These are phyloP conservation scores for Ogataea nakhonphanomensis DNA, from an alignment of 805 yeast genomes.

Conservation along the genomic window DNA sequence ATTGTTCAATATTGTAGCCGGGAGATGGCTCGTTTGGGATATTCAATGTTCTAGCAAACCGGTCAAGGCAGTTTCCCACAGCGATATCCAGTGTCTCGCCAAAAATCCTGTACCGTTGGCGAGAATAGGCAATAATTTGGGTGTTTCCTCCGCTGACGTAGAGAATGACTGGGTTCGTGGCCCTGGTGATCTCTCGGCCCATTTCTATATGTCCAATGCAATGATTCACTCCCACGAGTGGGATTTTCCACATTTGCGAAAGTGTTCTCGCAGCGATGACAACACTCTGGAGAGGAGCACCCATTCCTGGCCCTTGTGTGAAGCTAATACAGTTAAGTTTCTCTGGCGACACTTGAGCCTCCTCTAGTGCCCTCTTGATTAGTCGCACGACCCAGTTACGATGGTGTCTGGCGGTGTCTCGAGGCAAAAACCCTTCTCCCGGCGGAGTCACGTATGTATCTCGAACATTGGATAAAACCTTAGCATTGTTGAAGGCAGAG, in stretches of 20 bases:
- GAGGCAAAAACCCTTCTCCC: constrained; percentile 95
- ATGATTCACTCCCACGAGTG: constrained; percentile 93
- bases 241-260: constrained; percentile 73
- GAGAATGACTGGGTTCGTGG: constrained; percentile 92
- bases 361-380: constrained; percentile 60
- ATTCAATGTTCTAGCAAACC: constrained; percentile 88
- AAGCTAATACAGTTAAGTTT: constrained; percentile 83
- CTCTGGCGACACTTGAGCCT: constrained; percentile 45
- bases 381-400: constrained; percentile 89
- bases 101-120: constrained; percentile 91
- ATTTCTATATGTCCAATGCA: constrained; percentile 98
- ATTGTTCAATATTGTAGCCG: constrained; percentile 93
- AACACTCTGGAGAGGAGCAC: constrained; percentile 93
- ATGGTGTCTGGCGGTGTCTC: constrained; percentile 97
- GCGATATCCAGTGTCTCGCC: constrained; percentile 99
- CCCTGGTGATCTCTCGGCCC: constrained; percentile 99
- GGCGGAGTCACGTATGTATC: constrained; percentile 96
- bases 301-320: constrained; percentile 99
- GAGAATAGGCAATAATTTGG: constrained; percentile 94
- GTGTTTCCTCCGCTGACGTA: constrained; percentile 99
- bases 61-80: constrained; percentile 92
- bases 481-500: constrained; percentile 57
- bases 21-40: constrained; percentile 95
- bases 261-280: constrained; percentile 89
- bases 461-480: constrained; percentile 82